phyloP scores from a whole-genome alignment of 2,329 filamentous ascomycete species.

The Ophiostoma pallidulum region DNA sequence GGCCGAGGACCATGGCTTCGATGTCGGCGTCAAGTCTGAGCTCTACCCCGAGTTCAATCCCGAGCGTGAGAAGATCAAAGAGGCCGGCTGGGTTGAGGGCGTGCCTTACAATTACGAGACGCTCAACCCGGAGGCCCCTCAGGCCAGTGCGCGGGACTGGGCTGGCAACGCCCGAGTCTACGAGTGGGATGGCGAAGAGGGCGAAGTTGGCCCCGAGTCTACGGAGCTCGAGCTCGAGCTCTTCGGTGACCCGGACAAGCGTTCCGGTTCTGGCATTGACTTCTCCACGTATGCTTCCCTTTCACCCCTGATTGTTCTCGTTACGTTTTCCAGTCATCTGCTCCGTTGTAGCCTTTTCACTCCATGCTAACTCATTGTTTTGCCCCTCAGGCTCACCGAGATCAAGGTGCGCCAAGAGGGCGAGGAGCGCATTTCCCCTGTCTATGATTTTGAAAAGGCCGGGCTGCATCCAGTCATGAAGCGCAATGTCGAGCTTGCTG shows the following conservation, averaged over 20 bases:
- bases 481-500: conserved; percentile 63
- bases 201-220: conserved; percentile 69
- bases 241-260: conserved; percentile 52
- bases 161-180: conserved; percentile 58
- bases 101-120: conserved; percentile 40
- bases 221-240: conserved; percentile 64
- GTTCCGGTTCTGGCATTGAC: conserved; percentile 44
- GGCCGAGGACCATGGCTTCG: conserved; percentile 6
- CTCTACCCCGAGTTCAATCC: conserved; percentile 13
- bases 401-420: conserved; percentile 52
- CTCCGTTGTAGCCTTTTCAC: not conserved
- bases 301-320: not conserved
- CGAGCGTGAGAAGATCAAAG: conserved; percentile 20
- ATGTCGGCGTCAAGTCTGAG: conserved; percentile 12
- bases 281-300: conserved; percentile 37
- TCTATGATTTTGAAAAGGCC: conserved; percentile 58
- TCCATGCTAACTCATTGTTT: conserved; percentile 8
- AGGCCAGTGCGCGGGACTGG: conserved; percentile 28
- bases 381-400: conserved; percentile 38
- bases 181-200: conserved; percentile 75
- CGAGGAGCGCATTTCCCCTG: conserved; percentile 38
- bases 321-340: conserved; percentile 14
- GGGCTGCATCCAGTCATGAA: conserved; percentile 79
- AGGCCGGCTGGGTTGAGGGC: conserved; percentile 36
- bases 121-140: conserved; percentile 16